These are phyloP conservation scores for Oryza coarctata DNA, from an alignment of 176 grass and related monocot genomes.

Conservation along the genomic window DNA sequence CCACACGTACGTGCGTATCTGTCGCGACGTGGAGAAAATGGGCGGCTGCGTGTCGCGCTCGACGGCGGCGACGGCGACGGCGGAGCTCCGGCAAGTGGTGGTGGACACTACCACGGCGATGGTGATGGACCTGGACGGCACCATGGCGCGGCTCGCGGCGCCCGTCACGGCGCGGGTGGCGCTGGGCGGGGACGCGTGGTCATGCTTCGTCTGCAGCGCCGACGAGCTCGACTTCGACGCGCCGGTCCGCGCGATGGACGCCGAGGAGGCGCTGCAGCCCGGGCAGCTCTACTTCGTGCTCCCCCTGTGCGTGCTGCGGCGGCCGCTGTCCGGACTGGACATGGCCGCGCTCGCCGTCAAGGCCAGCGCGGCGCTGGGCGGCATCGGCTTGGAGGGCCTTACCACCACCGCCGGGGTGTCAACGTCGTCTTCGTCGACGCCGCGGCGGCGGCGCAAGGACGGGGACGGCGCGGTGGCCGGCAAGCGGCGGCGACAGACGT, in stretches of 20 bases:
- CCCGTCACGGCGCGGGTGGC: constrained; percentile 36
- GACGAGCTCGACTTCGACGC: constrained; percentile 60
- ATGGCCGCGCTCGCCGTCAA: constrained; percentile 71
- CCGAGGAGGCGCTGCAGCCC: constrained; percentile 27
- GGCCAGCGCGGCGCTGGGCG: constrained; percentile 39
- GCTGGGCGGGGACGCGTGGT: constrained; percentile 6
- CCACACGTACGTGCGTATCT: background rate
- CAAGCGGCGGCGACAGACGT: background rate
- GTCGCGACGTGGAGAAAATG: constrained; percentile 29
- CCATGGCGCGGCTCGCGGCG: constrained; percentile 35
- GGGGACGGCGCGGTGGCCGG: background rate
- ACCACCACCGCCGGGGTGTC: background rate
- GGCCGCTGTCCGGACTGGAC: constrained; percentile 32
- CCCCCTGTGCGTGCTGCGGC: constrained; percentile 39
- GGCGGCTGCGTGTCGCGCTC: constrained; percentile 57
- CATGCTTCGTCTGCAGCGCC: constrained; percentile 59
- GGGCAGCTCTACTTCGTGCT: constrained; percentile 76
- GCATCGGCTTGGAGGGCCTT: background rate
- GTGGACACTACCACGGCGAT: constrained; percentile 29
- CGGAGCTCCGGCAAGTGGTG: no score
- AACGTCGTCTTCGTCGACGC: background rate
- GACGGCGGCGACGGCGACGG: background rate
- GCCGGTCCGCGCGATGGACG: constrained; percentile 27
- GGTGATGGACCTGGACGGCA: constrained; percentile 52
- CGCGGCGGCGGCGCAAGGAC: background rate